phyloP scores from a whole-genome alignment of 345 rosid species.

The Lepidium didymum region DNA sequence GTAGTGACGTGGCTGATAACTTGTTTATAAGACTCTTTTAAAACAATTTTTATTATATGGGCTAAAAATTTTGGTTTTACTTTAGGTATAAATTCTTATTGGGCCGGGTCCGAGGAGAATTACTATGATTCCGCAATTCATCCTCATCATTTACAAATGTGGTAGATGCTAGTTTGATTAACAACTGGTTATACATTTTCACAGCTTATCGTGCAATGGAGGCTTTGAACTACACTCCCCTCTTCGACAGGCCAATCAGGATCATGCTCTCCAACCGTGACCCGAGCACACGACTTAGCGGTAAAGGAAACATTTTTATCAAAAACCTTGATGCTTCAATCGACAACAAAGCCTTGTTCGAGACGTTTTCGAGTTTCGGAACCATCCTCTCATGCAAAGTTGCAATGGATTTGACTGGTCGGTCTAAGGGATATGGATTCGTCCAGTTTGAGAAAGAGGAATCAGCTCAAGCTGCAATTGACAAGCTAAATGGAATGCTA shows the following conservation, averaged over 20 bases:
- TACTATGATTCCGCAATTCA: no score
- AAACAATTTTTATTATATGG: no score
- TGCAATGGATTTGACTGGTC: slow-evolving; percentile 39
- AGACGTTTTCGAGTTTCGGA: slow-evolving; percentile 51
- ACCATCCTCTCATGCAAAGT: slow-evolving; percentile 56
- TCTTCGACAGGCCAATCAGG: slow-evolving; percentile 55
- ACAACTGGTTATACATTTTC: not conserved
- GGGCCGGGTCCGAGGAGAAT: no score
- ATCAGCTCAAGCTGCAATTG: slow-evolving; percentile 46
- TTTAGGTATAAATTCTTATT: no score
- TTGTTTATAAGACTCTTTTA: no score
- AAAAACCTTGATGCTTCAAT: slow-evolving; percentile 49
- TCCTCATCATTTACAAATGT: no score
- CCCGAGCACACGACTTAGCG: slow-evolving; percentile 51
- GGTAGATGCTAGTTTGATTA: not conserved
- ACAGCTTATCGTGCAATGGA: slow-evolving; percentile 58
- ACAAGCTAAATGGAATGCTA: slow-evolving; percentile 48
- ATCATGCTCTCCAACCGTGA: slow-evolving; percentile 66
- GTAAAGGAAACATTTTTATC: slow-evolving; percentile 56
- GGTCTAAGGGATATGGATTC: slow-evolving; percentile 50
- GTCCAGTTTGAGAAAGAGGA: slow-evolving; percentile 60
- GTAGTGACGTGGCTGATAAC: no score
- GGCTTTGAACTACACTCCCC: slow-evolving; percentile 39
- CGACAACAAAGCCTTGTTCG: slow-evolving; percentile 49
- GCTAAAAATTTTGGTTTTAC: no score